Evolutionary conservation across 139 green algal species (phyloP), one percentile per base, ranked within the genome.

Genomic region (Edaphochlamys debaryana): DNA sequence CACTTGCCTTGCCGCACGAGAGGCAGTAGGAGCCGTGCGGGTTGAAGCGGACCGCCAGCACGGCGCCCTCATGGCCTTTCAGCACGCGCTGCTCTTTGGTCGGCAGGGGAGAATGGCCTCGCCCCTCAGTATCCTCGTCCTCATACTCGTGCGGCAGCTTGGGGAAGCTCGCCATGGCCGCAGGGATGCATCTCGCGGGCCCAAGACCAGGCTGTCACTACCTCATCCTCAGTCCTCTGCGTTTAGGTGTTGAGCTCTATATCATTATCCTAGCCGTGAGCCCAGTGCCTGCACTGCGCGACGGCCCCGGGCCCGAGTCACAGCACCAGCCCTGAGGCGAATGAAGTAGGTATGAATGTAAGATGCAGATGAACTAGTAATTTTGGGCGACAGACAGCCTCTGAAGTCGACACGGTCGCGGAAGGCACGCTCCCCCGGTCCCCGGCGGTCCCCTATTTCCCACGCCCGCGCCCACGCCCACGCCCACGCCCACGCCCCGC

Each of bases 31-130:
- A 94, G 37, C 95, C 96, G 15, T 88, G 68, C 2, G 25, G 67
- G 89, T 98, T 98, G 90, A 98, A 98, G 19, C 94, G 89, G 34
- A 98, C 93, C 7, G 92, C 92, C 34, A 98, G 85, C 30, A 98
- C 95, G 0, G 95, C 84, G 1, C 95, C 95, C 25, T 97, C 93
- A 76, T 98, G 95, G 0, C 93, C 95, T 56, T 79, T 87, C 8
- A 98, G 85, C 40, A 79, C 69, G 32, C 34, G 60, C 6, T 60
- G 54, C 60, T 90, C 81, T 23, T 85, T 72, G 45, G 22, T 70
- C 6, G 90, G 90, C 66, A 93, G 72, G 0, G 74, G 27, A 4
- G 62, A 32, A 30, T 48, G 62, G 7, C 42, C 11, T 1, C 62
- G 45, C n/a, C 79, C 67, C 0, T 58, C 34, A 0, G 60, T 25